phyloP scores from a whole-genome alignment of 108 stramenopile genomes.

The Fistulifera solaris region DNA sequence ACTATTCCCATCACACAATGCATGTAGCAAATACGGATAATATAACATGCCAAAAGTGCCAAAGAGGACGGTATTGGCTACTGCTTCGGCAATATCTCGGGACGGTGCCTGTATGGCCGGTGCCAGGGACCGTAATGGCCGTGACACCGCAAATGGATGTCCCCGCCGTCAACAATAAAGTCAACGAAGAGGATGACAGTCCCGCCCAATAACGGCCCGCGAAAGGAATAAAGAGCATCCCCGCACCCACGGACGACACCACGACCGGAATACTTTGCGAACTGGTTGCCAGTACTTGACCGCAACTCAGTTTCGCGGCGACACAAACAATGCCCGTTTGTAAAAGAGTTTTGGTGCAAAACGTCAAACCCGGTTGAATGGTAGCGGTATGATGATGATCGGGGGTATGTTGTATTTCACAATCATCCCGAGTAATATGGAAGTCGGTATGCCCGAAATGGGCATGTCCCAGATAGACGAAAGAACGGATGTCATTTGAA shows the following conservation, averaged over 20 bases:
- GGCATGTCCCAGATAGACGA: constrained; percentile 18
- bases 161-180: constrained; percentile 42
- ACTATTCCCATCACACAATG: constrained; percentile 17
- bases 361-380: constrained; percentile 34
- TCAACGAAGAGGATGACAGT: constrained; percentile 22
- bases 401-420: constrained; percentile 23
- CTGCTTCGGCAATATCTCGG: constrained; percentile 43
- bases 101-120: constrained; percentile 47
- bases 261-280: constrained; percentile 39
- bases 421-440: constrained; percentile 40
- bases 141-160: constrained; percentile 61
- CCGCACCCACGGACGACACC: constrained; percentile 27
- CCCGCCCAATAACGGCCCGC: constrained; percentile 24
- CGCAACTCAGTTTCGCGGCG: constrained; percentile 44
- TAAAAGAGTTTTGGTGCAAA: constrained; percentile 44
- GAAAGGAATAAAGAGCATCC: constrained; percentile 32
- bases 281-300: constrained; percentile 35
- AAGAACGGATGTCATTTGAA: constrained; percentile 24
- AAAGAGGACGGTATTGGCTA: constrained; percentile 56
- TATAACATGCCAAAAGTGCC: constrained; percentile 48
- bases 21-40: constrained; percentile 42
- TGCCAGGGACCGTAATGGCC: constrained; percentile 42
- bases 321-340: constrained; percentile 50
- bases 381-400: constrained; percentile 7
- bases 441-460: constrained; percentile 45